phyloP scores from a whole-genome alignment of 225 moss, liverwort and hornwort genomes.

The Asterella californica region DNA sequence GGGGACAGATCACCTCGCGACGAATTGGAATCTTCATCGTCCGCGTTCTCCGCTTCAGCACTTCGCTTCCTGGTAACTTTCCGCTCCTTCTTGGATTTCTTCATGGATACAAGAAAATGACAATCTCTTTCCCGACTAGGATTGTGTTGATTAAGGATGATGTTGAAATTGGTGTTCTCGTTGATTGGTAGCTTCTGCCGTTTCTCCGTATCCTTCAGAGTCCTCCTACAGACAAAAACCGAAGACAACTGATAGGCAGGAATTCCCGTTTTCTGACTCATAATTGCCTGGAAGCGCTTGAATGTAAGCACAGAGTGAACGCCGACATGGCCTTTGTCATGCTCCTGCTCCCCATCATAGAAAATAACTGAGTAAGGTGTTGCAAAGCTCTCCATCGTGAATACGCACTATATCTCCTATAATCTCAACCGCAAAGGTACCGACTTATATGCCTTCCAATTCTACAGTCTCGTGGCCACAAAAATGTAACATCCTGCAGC shows the following conservation, averaged over 20 bases:
- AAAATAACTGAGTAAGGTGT: constrained; percentile 93
- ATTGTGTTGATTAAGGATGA: constrained; percentile 97
- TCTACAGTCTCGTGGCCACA: constrained; percentile 24
- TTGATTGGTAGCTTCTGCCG: constrained; percentile 97
- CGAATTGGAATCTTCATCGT: constrained; percentile 90
- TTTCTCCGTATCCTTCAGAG: constrained; percentile 94
- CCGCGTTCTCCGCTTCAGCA: constrained; percentile 90
- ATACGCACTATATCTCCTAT: constrained; percentile 12
- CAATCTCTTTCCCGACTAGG: constrained; percentile 98
- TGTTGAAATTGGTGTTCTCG: constrained; percentile 99
- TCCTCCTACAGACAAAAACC: constrained; percentile 95
- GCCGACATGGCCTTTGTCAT: constrained; percentile 94
- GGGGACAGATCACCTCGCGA: constrained; percentile 89
- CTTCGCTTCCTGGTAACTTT: constrained; percentile 95
- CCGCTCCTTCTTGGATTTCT: constrained; percentile 98
- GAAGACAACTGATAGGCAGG: constrained; percentile 92
- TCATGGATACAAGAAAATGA: constrained; percentile 97
- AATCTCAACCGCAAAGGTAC: background rate
- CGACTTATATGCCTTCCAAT: constrained; percentile 20
- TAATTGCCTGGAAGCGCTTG: constrained; percentile 93
- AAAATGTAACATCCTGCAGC: constrained; percentile 34
- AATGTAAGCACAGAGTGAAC: constrained; percentile 95
- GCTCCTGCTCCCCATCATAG: constrained; percentile 95
- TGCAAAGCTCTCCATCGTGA: constrained; percentile 95
- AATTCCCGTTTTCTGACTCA: constrained; percentile 95